Conservation (phyloP, 495 filamentous ascomycete genomes). For the Durotheca rogersii region DNA sequence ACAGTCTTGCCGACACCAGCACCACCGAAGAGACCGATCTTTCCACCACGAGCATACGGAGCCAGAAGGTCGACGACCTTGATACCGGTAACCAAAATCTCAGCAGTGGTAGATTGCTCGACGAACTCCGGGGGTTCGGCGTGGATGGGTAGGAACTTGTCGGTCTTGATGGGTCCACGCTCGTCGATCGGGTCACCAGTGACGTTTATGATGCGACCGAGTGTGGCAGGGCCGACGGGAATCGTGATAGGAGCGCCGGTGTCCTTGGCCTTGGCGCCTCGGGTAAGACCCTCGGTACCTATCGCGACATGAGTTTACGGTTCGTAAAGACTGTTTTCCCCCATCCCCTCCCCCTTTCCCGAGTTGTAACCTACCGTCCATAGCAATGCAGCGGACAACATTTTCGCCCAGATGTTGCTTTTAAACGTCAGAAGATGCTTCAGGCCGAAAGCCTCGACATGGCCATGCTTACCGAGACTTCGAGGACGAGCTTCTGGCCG, state of each 20-base stretch:
- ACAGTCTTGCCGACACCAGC: slow-evolving; percentile 99
- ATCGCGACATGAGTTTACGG: slow-evolving; percentile 34
- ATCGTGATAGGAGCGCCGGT: slow-evolving; percentile 96
- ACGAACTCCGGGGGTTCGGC: slow-evolving; percentile 85
- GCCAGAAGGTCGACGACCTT: slow-evolving; percentile 99
- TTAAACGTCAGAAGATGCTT: slow-evolving; percentile 42
- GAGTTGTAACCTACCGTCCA: slow-evolving; percentile 80
- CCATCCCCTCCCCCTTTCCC: too few species aligned
- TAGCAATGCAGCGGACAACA: slow-evolving; percentile 99
- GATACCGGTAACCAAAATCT: slow-evolving; percentile 98
- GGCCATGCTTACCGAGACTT: slow-evolving; percentile 81
- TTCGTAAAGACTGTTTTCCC: slow-evolving; percentile 10
- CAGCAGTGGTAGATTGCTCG: slow-evolving; percentile 92
- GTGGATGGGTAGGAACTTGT: slow-evolving; percentile 87
- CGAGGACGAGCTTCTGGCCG: slow-evolving; percentile 92
- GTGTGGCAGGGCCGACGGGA: slow-evolving; percentile 90
- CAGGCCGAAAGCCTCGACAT: slow-evolving; percentile 9
- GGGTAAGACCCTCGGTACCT: slow-evolving; percentile 99
- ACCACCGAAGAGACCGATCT: slow-evolving; percentile 99
- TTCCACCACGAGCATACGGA: slow-evolving; percentile 99
- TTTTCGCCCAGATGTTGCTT: slow-evolving; percentile 99
- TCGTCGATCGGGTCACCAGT: slow-evolving; percentile 99
- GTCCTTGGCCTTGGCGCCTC: slow-evolving; percentile 80
- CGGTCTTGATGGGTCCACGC: slow-evolving; percentile 93
- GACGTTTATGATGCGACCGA: slow-evolving; percentile 99